These are phyloP conservation scores for Akanthomyces dipterigenus DNA, from an alignment of 2,329 filamentous ascomycete species.

Conservation along the genomic window DNA sequence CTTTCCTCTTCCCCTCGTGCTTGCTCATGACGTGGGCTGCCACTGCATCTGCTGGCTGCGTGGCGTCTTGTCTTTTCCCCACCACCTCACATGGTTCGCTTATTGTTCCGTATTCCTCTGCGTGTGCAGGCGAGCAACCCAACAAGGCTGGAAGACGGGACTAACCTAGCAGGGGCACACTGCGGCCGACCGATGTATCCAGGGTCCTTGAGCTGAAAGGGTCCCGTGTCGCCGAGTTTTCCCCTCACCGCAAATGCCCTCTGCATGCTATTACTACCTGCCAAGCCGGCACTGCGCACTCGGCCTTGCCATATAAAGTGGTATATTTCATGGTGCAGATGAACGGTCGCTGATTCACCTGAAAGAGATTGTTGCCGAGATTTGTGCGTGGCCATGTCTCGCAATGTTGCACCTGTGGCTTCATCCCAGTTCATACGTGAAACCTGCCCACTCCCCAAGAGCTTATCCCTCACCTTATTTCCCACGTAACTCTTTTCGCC, in stretches of 20 bases:
- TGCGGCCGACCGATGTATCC: not conserved
- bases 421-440: not conserved
- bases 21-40: not conserved
- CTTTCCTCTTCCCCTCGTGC: not conserved
- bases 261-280: not conserved
- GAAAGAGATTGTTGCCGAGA: not conserved
- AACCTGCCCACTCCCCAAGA: not conserved
- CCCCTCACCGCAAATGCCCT: not conserved
- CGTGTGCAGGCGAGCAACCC: not conserved
- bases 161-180: not conserved
- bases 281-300: not conserved
- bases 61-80: not conserved
- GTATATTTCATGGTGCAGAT: not conserved
- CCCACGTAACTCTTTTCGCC: too few species aligned
- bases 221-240: not conserved
- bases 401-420: not conserved
- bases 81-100: not conserved
- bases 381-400: not conserved
- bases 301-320: not conserved
- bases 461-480: constrained; percentile 1
- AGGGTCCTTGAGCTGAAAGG: not conserved
- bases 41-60: not conserved
- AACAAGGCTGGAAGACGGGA: not conserved
- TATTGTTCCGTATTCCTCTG: not conserved
- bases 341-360: not conserved